These are phyloP conservation scores for Xylariaceae sp. DNA, from an alignment of 2,329 filamentous ascomycete genomes.

Conservation along the genomic window DNA sequence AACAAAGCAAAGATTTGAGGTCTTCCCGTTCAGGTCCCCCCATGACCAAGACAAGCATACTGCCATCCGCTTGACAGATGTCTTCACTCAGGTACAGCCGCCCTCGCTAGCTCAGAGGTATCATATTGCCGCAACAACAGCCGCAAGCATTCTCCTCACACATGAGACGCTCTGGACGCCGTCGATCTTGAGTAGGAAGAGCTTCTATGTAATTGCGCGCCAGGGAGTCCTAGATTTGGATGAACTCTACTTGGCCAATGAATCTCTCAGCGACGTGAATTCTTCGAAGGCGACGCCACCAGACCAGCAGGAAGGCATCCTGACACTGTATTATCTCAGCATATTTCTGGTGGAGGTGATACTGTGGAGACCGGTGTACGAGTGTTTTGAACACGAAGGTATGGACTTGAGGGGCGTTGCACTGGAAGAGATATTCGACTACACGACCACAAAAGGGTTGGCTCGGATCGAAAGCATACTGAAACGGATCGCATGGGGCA, in stretches of 20 bases:
- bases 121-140: constrained; percentile 15
- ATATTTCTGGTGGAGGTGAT: constrained; percentile 14
- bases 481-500: constrained; percentile 8
- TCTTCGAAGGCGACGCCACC: background rate
- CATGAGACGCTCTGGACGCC: constrained; percentile 23
- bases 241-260: constrained; percentile 12
- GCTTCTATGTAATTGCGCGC: constrained; percentile 17
- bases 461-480: constrained; percentile 8
- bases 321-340: constrained; percentile 9
- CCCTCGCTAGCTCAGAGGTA: constrained; percentile 15
- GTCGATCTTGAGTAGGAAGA: constrained; percentile 7
- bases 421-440: constrained; percentile 12
- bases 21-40: constrained; percentile 6
- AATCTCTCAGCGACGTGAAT: constrained; percentile 1
- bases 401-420: constrained; percentile 3
- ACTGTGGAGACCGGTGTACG: constrained; percentile 12
- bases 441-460: constrained; percentile 8
- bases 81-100: constrained; percentile 6
- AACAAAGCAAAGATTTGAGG: constrained; percentile 6
- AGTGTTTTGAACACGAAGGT: constrained; percentile 12
- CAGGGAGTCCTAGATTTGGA: constrained; percentile 10
- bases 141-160: constrained; percentile 23
- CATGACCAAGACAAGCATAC: constrained; percentile 1
- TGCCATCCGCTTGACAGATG: constrained; percentile 1
- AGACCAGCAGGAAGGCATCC: constrained; percentile 4